Evolutionary conservation across 495 filamentous ascomycete species (phyloP).

Genomic region (Penicillium bialowiezense): DNA sequence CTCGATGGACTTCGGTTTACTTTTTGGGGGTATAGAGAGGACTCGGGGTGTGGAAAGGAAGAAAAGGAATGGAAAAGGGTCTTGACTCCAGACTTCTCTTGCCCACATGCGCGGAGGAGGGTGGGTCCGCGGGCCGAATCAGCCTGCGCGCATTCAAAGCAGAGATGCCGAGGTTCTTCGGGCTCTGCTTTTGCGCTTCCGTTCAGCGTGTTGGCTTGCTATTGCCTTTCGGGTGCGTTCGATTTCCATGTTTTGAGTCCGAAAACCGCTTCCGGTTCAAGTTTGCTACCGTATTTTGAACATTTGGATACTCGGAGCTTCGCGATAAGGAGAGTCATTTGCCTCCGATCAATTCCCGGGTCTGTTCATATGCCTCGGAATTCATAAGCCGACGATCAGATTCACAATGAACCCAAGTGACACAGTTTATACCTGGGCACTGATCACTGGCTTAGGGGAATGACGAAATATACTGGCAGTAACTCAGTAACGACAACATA

Average conservation of each 20-base stretch:
- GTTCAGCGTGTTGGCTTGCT: neutral
- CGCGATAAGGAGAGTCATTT: conserved; percentile 9
- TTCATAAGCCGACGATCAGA: conserved; percentile 10
- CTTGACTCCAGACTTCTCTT: conserved; percentile 12
- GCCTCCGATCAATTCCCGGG: conserved; percentile 18
- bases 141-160: conserved; percentile 18
- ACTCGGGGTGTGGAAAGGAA: neutral
- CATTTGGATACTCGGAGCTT: too few relatives aligned
- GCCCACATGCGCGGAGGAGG: conserved; percentile 29
- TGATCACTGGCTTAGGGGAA: neutral
- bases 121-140: conserved; percentile 39
- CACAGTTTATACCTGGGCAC: too few relatives aligned
- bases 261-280: neutral
- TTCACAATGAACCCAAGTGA: too few relatives aligned
- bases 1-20: neutral
- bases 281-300: neutral
- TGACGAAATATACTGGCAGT: too few relatives aligned
- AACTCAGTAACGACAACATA: too few relatives aligned
- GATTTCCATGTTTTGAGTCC: neutral
- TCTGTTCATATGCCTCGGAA: conserved; percentile 22
- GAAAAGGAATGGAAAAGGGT: conserved; percentile 16
- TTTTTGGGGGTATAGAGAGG: neutral
- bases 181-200: neutral
- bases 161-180: conserved; percentile 37
- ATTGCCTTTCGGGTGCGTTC: neutral